Evolutionary conservation across 2,329 filamentous ascomycete genomes (phyloP).

Genomic region (Beauveria sp.): DNA sequence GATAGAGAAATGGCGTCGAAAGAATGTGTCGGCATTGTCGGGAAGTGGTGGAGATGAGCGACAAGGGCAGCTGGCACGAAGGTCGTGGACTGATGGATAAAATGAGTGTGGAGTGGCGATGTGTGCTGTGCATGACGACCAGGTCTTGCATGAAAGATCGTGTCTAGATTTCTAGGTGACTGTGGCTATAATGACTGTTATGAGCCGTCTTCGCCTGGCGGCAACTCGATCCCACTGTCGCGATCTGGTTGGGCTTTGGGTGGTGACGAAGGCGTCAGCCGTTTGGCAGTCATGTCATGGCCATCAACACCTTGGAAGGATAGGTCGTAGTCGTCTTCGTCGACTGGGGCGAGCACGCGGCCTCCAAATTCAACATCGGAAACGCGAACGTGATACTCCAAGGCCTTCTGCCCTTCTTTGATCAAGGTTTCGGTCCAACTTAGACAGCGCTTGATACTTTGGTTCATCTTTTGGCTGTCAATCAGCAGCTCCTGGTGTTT

Average conservation of each 20-base stretch:
- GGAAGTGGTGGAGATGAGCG: background rate
- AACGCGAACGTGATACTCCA: conserved; percentile 72
- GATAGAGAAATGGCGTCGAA: background rate
- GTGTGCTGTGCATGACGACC: background rate
- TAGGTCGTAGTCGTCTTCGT: conserved; percentile 47
- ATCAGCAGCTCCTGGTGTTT: conserved; percentile 84
- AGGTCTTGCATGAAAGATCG: background rate
- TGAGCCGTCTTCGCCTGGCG: conserved; percentile 19
- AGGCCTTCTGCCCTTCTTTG: conserved; percentile 76
- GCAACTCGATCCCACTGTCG: conserved; percentile 46
- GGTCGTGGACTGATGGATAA: background rate
- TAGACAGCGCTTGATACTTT: conserved; percentile 83
- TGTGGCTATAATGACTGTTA: background rate
- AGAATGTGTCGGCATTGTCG: background rate
- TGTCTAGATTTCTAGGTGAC: background rate
- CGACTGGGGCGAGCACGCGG: conserved; percentile 60
- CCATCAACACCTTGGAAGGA: conserved; percentile 14
- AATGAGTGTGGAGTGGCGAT: conserved; percentile 3
- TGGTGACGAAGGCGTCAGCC: conserved; percentile 23
- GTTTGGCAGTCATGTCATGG: conserved; percentile 18
- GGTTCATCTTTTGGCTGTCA: conserved; percentile 92
- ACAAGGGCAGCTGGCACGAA: background rate
- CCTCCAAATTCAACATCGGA: conserved; percentile 78
- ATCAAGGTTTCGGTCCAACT: conserved; percentile 88
- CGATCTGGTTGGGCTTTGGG: conserved; percentile 38